phyloP scores from a whole-genome alignment of 1,284 basidiomycete species.

The Melanopsichium pennsylvanicum region DNA sequence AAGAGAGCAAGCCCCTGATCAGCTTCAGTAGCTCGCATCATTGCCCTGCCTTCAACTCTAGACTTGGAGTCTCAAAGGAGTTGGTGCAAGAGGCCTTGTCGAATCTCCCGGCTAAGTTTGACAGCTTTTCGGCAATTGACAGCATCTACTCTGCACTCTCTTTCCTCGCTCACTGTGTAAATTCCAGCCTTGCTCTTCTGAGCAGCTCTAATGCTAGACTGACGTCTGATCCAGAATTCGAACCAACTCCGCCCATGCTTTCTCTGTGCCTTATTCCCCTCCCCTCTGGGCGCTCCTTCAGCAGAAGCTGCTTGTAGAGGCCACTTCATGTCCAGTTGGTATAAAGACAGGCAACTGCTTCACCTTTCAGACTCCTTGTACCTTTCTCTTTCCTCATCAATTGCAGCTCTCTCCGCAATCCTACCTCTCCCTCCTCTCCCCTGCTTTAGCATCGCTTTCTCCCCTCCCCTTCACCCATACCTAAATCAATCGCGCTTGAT shows the following conservation, averaged over 20 bases:
- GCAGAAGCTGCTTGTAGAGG: not conserved
- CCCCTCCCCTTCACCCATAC: slow-evolving; percentile 1
- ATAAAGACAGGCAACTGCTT: slow-evolving; percentile 20
- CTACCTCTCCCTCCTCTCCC: slow-evolving; percentile 3
- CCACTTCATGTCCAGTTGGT: slow-evolving; percentile 8
- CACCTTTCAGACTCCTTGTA: slow-evolving; percentile 10
- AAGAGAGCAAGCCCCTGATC: no score
- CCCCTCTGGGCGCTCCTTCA: not conserved
- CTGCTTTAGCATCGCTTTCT: slow-evolving; percentile 1
- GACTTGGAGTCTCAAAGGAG: not conserved
- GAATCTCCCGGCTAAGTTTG: not conserved
- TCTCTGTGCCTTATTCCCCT: not conserved
- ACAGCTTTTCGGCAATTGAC: slow-evolving; percentile 11
- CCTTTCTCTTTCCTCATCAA: slow-evolving; percentile 28
- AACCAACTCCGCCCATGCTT: slow-evolving; percentile 18
- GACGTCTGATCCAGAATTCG: slow-evolving; percentile 8
- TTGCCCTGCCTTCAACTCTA: no score
- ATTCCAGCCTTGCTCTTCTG: no score
- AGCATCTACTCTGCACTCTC: not conserved
- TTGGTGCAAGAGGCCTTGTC: no score
- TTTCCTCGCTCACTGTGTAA: no score
- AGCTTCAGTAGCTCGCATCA: not conserved
- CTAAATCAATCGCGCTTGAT: no score
- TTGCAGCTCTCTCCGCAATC: slow-evolving; percentile 31
- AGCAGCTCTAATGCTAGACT: no score